phyloP scores from a whole-genome alignment of 192 early-diverging fungal species.

The Rhizophagus sp. region DNA sequence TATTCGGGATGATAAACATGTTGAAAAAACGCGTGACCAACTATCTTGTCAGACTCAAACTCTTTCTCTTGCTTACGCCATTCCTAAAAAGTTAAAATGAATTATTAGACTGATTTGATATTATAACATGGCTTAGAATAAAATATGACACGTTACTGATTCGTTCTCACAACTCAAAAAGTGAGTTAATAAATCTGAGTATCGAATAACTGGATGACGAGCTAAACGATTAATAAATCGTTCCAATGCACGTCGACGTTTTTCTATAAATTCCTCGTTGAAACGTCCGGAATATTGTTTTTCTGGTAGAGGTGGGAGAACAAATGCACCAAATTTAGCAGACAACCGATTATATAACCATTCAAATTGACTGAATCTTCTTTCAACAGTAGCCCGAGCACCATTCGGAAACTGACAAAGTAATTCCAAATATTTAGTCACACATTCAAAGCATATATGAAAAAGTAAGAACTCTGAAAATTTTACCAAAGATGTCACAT shows the following conservation, averaged over 20 bases:
- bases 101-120: background rate
- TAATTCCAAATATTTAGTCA: background rate
- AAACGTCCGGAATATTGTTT: constrained; percentile 49
- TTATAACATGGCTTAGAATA: background rate
- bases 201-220: constrained; percentile 46
- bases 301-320: constrained; percentile 42
- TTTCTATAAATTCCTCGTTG: constrained; percentile 46
- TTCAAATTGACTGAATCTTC: constrained; percentile 47
- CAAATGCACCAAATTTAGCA: constrained; percentile 43
- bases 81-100: constrained; percentile 23
- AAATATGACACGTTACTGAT: background rate
- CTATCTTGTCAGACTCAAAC: constrained; percentile 44
- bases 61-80: constrained; percentile 42
- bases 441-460: background rate
- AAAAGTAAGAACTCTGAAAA: background rate
- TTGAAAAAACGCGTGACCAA: constrained; percentile 43
- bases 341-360: constrained; percentile 42
- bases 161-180: constrained; percentile 48
- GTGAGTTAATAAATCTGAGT: constrained; percentile 45
- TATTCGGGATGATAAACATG: constrained; percentile 51
- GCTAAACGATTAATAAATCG: constrained; percentile 43
- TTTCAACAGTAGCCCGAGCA: constrained; percentile 43
- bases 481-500: constrained; percentile 43
- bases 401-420: constrained; percentile 36
- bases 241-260: constrained; percentile 41